Base-by-base conservation (phyloP, 345 rosid species). In the Brassica cretica region DNA sequence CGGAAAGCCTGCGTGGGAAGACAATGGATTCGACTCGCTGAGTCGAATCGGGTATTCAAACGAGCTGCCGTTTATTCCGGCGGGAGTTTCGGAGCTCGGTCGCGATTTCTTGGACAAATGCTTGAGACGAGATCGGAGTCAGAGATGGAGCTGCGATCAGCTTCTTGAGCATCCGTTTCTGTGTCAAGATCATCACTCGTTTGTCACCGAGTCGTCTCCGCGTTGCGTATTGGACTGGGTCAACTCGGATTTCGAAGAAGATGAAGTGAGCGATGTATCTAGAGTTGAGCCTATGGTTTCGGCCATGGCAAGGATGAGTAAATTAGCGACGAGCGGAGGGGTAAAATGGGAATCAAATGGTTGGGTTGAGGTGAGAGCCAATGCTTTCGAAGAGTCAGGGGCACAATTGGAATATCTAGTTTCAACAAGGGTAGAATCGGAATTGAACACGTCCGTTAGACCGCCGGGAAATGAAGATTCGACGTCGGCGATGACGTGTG, bases 1-100 rank as follows among this genome's bases (percentile, higher is more conserved):
- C 6, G 90, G 95, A 1, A 86, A 83, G 72, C 90, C 93, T 0
- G 91, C 89, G 0, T 92, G 97, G 97, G 90, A 86, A 69, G 93
- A 86, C 59, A 71, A 46, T 6, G 95, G 95, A 1, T 71, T 83
- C 65, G 81, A 82, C 59, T 77, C 92, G 25, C 83, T 92, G 75
- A 75, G 55, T 68, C 89, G 82, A 32, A 89, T 90, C 44, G 97
- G 87, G 27, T 83, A 72, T 68, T 87, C 97, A 0, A 51, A 75
- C 51, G 89, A 90, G 65, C 5, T 74, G 32, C 97, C 95, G 0
- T 72, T 66, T 55, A 30, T 85, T 35, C 93, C 93, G 61, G 61
- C 74, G 64, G 81, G 68, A 39, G 55, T 87, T 49, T 89, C 95
- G 10, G 81, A 76, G 39, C 75, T 77, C 41, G 88, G 95, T n/a